Evolutionary conservation across 1,284 basidiomycete species (phyloP).

Genomic region (Trichosporon sp.): DNA sequence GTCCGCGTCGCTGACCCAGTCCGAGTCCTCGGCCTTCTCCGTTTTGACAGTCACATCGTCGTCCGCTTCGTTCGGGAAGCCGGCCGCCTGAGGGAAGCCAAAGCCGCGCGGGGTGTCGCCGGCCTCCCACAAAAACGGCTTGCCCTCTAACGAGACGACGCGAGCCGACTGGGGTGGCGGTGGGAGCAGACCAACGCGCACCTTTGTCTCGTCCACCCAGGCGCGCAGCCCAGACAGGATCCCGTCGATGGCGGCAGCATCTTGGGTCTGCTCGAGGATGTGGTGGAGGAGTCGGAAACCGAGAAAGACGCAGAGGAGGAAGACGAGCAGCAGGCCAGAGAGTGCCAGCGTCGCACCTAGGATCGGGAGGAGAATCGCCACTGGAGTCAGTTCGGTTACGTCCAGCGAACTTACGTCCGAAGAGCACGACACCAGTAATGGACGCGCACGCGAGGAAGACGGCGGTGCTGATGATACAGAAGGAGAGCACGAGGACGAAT

Average conservation of each 20-base stretch:
- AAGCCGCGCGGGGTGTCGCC: not conserved
- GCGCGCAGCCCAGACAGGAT: not conserved
- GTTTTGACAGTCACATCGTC: not conserved
- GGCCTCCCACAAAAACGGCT: not conserved
- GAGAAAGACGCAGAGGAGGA: not conserved
- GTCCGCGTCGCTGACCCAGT: constrained; percentile 1
- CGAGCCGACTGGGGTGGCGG: not conserved
- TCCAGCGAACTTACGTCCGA: not conserved
- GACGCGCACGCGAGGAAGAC: not conserved
- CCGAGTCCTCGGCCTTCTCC: not conserved
- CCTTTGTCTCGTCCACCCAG: not conserved
- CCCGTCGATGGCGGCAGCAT: not conserved
- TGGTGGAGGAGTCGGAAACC: not conserved
- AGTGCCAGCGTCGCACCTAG: not conserved
- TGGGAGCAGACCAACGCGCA: not conserved
- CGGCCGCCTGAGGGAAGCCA: not conserved
- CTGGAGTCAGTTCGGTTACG: not conserved
- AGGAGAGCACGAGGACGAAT: not conserved
- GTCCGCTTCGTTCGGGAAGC: not conserved
- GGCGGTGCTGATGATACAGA: constrained; percentile 2
- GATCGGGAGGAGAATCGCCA: not conserved
- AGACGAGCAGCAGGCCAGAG: not conserved
- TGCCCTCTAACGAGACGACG: not conserved
- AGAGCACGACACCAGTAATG: not conserved
- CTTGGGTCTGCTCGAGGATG: not conserved